Evolutionary conservation across 2,329 filamentous ascomycete species (phyloP), one percentile per base, ranked within the genome.

Genomic region (Xylariaceae sp.): DNA sequence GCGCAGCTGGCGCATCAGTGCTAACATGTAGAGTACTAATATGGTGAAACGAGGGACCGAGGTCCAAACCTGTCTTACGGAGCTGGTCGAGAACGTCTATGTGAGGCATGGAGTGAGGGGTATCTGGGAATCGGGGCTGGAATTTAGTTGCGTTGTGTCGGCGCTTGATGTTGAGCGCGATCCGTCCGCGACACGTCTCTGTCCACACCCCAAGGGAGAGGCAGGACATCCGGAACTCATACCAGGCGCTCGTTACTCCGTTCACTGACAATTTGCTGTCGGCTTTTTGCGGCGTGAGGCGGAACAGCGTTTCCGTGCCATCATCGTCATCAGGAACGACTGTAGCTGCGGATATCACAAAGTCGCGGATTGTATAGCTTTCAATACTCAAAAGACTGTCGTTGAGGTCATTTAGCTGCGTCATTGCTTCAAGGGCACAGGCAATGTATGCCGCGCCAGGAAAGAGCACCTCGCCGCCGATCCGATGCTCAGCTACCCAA

Each of bases 21-120:
- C 34, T 19, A 22, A 25, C n/a, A n/a, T 34, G 34, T 4, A 44
- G 22, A n/a, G 19, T 7, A n/a, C 17, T 22, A 4, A 44, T 44
- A 17, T 44, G 35, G 16, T 44, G 42, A 25, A 44, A 44, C 5
- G 36, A 16, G 22, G 42, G 42, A 11, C 42, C 42, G 11, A 39
- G 22, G 20, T 39, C 42, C n/a, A 44, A 20, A 19, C 42, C 36
- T 7, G 34, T n/a, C n/a, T n/a, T n/a, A n/a, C n/a, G n/a, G n/a
- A n/a, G n/a, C n/a, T n/a, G n/a, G n/a, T n/a, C n/a, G n/a, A n/a
- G n/a, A n/a, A n/a, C n/a, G n/a, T n/a, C n/a, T n/a, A n/a, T n/a
- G n/a, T n/a, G n/a, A n/a, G n/a, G n/a, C n/a, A n/a, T n/a, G n/a
- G n/a, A n/a, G n/a, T n/a, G n/a, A 16, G 41, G 32, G 16, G 33